Conservation (phyloP, 306 rosid genomes). For the Castanea mollissima region DNA sequence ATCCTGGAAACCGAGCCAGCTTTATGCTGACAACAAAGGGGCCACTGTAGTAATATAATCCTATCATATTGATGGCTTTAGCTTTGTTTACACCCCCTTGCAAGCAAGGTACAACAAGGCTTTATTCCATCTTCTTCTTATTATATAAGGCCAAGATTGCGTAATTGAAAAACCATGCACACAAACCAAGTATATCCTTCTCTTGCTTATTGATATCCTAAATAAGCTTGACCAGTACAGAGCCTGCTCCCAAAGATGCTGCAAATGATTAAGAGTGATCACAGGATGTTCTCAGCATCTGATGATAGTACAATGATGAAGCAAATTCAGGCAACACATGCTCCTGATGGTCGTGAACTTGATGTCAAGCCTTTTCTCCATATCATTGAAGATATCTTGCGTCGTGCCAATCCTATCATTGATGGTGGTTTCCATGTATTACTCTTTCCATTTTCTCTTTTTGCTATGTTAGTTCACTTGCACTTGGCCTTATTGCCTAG, state of each 20-base stretch:
- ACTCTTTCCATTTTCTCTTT: neutral
- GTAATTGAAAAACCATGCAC: slow-evolving; percentile 23
- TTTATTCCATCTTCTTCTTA: slow-evolving; percentile 49
- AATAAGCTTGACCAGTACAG: slow-evolving; percentile 37
- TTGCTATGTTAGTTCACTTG: neutral
- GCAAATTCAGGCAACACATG: slow-evolving; percentile 71
- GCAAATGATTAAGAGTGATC: slow-evolving; percentile 30
- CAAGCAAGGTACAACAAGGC: slow-evolving; percentile 83
- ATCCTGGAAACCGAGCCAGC: slow-evolving; percentile 2
- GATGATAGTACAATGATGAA: slow-evolving; percentile 72
- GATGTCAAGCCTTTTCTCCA: slow-evolving; percentile 63
- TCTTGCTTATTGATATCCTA: neutral
- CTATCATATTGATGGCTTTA: slow-evolving; percentile 39
- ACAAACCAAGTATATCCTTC: slow-evolving; percentile 2
- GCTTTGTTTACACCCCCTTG: slow-evolving; percentile 48
- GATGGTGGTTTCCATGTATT: slow-evolving; percentile 40
- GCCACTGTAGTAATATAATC: slow-evolving; percentile 11
- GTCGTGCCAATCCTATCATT: slow-evolving; percentile 37
- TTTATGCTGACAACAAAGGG: slow-evolving; percentile 14
- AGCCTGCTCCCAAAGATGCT: slow-evolving; percentile 24
- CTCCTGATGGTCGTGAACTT: slow-evolving; percentile 53
- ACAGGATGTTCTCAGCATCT: slow-evolving; percentile 45
- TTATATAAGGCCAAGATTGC: slow-evolving; percentile 38
- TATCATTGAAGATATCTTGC: slow-evolving; percentile 50
- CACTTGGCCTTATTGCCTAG: neutral